Conservation (phyloP, 2,329 filamentous ascomycete genomes). For the Blastomyces parvus region DNA sequence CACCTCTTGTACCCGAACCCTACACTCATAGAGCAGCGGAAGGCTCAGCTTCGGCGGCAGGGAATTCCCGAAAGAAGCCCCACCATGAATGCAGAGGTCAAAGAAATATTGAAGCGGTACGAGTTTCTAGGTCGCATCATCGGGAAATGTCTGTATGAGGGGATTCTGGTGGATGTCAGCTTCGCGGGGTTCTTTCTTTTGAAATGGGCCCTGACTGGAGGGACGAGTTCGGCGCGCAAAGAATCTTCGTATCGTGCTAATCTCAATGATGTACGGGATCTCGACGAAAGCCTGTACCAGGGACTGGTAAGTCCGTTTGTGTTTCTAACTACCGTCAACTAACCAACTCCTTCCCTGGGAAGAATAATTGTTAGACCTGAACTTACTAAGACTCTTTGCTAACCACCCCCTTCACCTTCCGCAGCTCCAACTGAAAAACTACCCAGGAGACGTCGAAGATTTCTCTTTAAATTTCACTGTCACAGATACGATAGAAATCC, state of each 20-base stretch:
- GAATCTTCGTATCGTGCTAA: constrained; percentile 76
- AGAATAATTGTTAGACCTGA: too few species aligned
- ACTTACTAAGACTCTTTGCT: background rate
- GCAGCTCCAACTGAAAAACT: constrained; percentile 66
- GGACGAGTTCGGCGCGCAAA: constrained; percentile 51
- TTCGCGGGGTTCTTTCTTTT: constrained; percentile 95
- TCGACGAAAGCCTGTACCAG: constrained; percentile 84
- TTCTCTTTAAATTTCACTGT: constrained; percentile 84
- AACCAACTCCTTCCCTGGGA: background rate
- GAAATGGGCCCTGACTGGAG: constrained; percentile 79
- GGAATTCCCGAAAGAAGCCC: constrained; percentile 46
- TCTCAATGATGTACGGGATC: constrained; percentile 84
- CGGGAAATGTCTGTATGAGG: constrained; percentile 95
- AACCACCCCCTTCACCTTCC: background rate
- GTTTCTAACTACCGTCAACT: background rate
- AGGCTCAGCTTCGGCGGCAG: constrained; percentile 46
- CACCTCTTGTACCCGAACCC: constrained; percentile 87
- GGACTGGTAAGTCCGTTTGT: constrained; percentile 51
- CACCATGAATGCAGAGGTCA: constrained; percentile 50
- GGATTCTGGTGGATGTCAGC: constrained; percentile 82
- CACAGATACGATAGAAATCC: constrained; percentile 54
- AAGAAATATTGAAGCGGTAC: constrained; percentile 60
- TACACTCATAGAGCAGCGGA: constrained; percentile 59
- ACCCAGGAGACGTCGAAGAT: constrained; percentile 67
- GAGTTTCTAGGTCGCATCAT: constrained; percentile 90